These are phyloP conservation scores for Pyricularia pennisetigena DNA, from an alignment of 2,329 filamentous ascomycete genomes.

Conservation along the genomic window DNA sequence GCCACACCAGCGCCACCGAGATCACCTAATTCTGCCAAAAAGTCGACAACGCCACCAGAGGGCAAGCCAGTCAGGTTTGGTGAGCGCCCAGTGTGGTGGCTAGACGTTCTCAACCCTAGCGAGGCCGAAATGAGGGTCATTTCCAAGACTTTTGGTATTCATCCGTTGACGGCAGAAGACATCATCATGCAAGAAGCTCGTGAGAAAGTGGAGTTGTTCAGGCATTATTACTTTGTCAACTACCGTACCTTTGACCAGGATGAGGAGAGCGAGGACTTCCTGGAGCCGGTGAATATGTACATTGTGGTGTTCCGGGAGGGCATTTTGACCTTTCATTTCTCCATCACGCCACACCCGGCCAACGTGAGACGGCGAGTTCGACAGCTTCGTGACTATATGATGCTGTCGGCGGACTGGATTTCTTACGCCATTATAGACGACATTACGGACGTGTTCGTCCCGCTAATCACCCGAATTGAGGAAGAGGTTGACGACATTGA, in stretches of 20 bases:
- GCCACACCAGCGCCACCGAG: conserved; percentile 17
- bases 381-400: conserved; percentile 87
- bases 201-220: conserved; percentile 96
- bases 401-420: conserved; percentile 93
- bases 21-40: conserved; percentile 23
- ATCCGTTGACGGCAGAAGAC: conserved; percentile 90
- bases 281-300: conserved; percentile 96
- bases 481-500: conserved; percentile 97
- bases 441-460: conserved; percentile 92
- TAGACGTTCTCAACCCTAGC: conserved; percentile 84
- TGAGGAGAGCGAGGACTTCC: conserved; percentile 74
- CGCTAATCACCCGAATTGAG: conserved; percentile 86
- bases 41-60: conserved; percentile 12
- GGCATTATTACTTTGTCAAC: conserved; percentile 97
- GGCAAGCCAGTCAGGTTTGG: conserved; percentile 45
- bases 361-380: conserved; percentile 91
- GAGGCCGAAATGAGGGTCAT: conserved; percentile 94
- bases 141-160: conserved; percentile 87
- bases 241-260: conserved; percentile 98
- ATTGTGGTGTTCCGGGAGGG: conserved; percentile 94
- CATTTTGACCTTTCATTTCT: conserved; percentile 93
- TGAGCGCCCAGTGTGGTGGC: conserved; percentile 89
- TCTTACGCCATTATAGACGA: conserved; percentile 97
- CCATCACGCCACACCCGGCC: conserved; percentile 88
- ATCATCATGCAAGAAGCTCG: conserved; percentile 96